Evolutionary conservation across 2,329 filamentous ascomycete genomes (phyloP).

Genomic region (Stromatinia cepivora): DNA sequence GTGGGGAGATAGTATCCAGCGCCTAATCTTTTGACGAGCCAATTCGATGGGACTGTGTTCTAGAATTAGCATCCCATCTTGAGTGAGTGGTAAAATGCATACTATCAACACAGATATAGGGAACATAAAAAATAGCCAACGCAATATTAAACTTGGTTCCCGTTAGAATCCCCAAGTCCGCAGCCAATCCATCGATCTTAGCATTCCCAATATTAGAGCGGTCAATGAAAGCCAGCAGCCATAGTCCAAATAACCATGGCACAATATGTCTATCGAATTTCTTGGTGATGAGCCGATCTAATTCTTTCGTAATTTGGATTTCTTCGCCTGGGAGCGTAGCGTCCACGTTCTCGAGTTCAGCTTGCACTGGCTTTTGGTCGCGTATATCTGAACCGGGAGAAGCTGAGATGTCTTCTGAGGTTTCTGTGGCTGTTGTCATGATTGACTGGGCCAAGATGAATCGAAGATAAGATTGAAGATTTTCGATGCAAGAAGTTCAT

Average conservation of each 20-base stretch:
- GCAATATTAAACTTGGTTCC: constrained; percentile 59
- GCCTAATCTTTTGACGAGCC: constrained; percentile 28
- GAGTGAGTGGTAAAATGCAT: not conserved
- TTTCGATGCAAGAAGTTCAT: not conserved
- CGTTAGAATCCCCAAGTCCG: constrained; percentile 51
- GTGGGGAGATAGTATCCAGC: constrained; percentile 45
- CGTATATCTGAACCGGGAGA: not conserved
- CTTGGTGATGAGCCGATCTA: constrained; percentile 17
- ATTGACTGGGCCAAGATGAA: not conserved
- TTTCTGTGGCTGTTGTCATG: not conserved
- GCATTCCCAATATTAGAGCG: constrained; percentile 48
- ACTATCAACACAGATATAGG: constrained; percentile 60
- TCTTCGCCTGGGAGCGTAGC: not conserved
- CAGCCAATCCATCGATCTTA: constrained; percentile 61
- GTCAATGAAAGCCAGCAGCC: constrained; percentile 22
- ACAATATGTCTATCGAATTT: constrained; percentile 21
- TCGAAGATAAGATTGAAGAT: not conserved
- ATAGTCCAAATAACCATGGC: constrained; percentile 21
- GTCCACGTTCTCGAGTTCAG: not conserved
- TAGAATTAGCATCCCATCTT: constrained; percentile 39
- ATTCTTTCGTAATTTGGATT: constrained; percentile 1
- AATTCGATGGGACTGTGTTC: constrained; percentile 55
- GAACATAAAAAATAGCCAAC: constrained; percentile 60
- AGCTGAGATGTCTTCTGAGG: not conserved
- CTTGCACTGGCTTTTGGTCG: not conserved